Conservation (phyloP, 805 yeast genomes). For the Starmerella stigmatis region DNA sequence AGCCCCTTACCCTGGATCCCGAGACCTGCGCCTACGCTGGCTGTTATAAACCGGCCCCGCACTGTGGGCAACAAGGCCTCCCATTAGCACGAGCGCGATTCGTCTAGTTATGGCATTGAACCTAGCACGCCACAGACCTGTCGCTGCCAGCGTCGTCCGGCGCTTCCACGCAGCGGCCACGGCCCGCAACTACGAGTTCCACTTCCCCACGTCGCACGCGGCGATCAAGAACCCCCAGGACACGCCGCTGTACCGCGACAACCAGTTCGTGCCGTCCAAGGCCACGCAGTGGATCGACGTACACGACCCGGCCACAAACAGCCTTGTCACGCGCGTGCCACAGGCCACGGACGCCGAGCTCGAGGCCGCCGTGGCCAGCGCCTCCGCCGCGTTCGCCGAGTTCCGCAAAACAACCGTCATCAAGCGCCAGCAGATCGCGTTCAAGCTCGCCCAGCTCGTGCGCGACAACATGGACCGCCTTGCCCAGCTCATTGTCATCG, state of each 20-base stretch:
- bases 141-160: background rate
- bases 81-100: too few species aligned
- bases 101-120: background rate
- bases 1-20: background rate
- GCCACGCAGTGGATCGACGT: slow-evolving; percentile 55
- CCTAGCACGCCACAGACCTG: background rate
- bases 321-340: slow-evolving; percentile 57
- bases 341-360: slow-evolving; percentile 60
- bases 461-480: slow-evolving; percentile 57
- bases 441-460: slow-evolving; percentile 55
- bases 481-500: slow-evolving; percentile 53
- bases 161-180: slow-evolving; percentile 3
- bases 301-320: slow-evolving; percentile 66
- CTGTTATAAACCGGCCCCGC: background rate
- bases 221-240: slow-evolving; percentile 29
- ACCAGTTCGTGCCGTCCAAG: slow-evolving; percentile 41
- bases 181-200: slow-evolving; percentile 15
- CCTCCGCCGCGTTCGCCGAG: slow-evolving; percentile 47
- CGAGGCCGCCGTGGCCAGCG: slow-evolving; percentile 53
- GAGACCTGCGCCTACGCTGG: background rate
- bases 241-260: slow-evolving; percentile 35
- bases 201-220: slow-evolving; percentile 27
- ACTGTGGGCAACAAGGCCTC: too few species aligned
- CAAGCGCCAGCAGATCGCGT: slow-evolving; percentile 51
- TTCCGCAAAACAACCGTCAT: slow-evolving; percentile 46